Evolutionary conservation across 495 filamentous ascomycete species (phyloP), one percentile per base, ranked within the genome.

Genomic region (Aspergillus ellipticus): DNA sequence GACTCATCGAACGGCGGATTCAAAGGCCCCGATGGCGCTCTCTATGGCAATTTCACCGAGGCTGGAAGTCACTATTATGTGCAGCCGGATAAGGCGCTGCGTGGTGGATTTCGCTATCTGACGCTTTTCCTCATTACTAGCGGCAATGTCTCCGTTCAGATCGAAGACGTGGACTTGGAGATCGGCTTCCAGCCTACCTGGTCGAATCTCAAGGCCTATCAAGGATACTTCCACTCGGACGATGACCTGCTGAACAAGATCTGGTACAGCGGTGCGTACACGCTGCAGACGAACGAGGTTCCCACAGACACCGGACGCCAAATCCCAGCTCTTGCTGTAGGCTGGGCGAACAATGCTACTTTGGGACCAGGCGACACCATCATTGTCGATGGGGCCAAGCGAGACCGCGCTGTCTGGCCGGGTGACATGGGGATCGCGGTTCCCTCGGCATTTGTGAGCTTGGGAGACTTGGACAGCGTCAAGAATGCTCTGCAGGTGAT

Each of bases 201-300:
- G 83, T 75, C 83, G 6, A 84, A 86, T 60, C 69, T 85, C 15
- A 70, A 70, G 19, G 83, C 82, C 4, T 85, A 86, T 49, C 80
- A 82, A 58, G 84, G 84, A 9, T 86, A 85, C 54, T 87, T 86
- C 54, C 77, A 85, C 56, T 79, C 73, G 57, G 78, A 71, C 54
- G 82, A 86, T 64, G 74, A 83, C 26, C 62, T 80, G 20, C 72
- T 88, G 42, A 87, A 87, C 58, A 71, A 79, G 5, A 79, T 86
- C 52, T 87, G 82, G 82, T 87, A 87, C 55, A 78, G 79, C 51
- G 83, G 84, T 6, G 83, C 83, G 6, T 87, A 82, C 55, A 86
- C 84, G 0, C 66, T 82, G 31, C 82, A 86, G 62, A 82, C 80
- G 0, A 83, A 85, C 64, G 69, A 75, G 7, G 78, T 85, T 0